Base-by-base conservation (phyloP, 1,284 basidiomycete species). In the Puccinia horiana region DNA sequence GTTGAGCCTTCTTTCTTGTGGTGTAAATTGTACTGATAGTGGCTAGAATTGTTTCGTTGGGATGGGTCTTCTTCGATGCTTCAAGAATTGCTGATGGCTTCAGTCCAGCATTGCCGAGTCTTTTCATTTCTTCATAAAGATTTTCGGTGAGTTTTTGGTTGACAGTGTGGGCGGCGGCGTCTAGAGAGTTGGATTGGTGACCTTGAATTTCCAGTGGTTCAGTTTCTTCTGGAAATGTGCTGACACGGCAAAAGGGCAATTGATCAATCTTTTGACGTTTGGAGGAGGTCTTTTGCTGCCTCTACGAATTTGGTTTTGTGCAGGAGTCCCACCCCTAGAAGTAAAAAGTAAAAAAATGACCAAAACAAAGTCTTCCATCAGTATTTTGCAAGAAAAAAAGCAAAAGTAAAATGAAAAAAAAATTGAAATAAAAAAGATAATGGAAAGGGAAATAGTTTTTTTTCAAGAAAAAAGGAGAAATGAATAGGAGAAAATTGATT, bases 1-100 rank as follows among this genome's bases (percentile, higher is more conserved):
- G 35, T 67, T 67, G 65, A 40, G 65, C 65, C 35, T 67, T 67
- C 65, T 67, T 67, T 14, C 65, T 8, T 8, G 65, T 40, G 2
- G 67, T 47, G n/a, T 70, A 70, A 44, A 70, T 70, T 9, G 20
- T 70, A 14, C 23, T 26, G 37, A 70, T 11, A 11, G 67, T 44
- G 23, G 67, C 67, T 26, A 70, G 35, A 26, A 70, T 70, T 9
- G 35, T 58, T 58, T 58, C 23, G 29, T 58, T 20, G 12, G 56
- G 56, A 29, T 58, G n/a, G 56, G 23, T 58, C 56, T 58, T 26
- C 6, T 58, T 26, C 56, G 26, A 14, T 52, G 49, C 49, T 52
- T 52, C 23, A 52, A 52, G 49, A 52, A 52, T 52, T 12, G 12
- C 49, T 52, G 49, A 52, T 12, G 49, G 49, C 23, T 52, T 52